Base-by-base conservation (phyloP, 2,329 filamentous ascomycete species). In the Penicillium sp. region DNA sequence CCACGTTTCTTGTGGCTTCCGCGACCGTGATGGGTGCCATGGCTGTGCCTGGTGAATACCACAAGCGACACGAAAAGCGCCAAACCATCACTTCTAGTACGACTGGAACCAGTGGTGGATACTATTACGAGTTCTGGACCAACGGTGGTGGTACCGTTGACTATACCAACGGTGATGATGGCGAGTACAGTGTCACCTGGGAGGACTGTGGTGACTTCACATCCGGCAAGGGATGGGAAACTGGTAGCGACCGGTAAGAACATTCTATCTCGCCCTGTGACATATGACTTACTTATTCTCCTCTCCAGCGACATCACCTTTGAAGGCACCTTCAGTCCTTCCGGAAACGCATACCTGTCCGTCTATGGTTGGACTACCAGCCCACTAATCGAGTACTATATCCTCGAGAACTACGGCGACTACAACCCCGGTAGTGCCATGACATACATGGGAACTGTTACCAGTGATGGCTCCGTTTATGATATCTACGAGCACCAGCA, bases 151-250 rank as follows among this genome's bases (percentile, higher is more conserved):
- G 73, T 21, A 66, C 64, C 16, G 78, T 77, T 10, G 77, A 71
- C 29, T 82, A 82, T 68, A 78, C 65, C 53, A 83, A 83, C 66
- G 73, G 74, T 2, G 63, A 65, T 5, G 73, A 62, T 3, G 81
- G 80, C 1, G 65, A 72, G 27, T 62, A 62, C 21, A 59, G 55
- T 21, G 58, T 62, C 43, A 57, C 44, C n/a, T 62, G 61, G 61
- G 19, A 29, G 10, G 47, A 61, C 11, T 45, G 49, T 35, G 61
- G 61, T 26, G 57, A 62, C 49, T 62, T 62, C 19, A 58, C 57
- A 9, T 54, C 76, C 57, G 84, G 84, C 31, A 86, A 85, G 72
- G 84, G 84, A 39, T 86, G 83, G 83, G 79, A 79, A 55, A 78
- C 82, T 19, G 83, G 83, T 46, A 77, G 69, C 57, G 70, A 75